Conservation (phyloP, 345 rosid genomes). For the Gossypium thurberi region DNA sequence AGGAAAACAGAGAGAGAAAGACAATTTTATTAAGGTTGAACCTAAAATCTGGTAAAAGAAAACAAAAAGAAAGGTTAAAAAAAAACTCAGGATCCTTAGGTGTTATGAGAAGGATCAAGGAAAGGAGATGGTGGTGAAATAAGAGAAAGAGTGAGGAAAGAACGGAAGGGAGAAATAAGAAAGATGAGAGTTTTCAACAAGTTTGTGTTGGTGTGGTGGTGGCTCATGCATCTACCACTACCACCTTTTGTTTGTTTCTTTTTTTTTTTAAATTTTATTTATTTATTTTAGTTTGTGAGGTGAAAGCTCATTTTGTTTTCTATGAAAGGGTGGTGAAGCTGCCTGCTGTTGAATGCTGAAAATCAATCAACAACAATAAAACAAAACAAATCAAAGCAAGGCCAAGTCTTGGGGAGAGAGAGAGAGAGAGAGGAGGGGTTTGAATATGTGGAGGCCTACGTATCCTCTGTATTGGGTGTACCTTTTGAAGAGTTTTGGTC, state of each 20-base stretch:
- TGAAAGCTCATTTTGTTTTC: constrained; percentile 3
- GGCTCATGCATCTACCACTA: constrained; percentile 60
- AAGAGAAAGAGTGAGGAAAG: no score
- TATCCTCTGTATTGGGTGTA: no score
- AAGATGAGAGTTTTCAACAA: constrained; percentile 6
- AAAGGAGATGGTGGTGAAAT: no score
- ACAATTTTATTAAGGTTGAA: background rate
- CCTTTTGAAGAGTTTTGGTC: no score
- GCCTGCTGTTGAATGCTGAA: constrained; percentile 1
- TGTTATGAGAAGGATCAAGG: no score
- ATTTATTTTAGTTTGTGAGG: background rate
- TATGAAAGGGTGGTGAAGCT: constrained; percentile 18
- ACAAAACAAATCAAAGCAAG: background rate
- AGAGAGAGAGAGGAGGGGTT: no score
- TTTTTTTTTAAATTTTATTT: background rate
- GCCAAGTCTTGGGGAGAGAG: no score
- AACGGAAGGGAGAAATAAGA: background rate
- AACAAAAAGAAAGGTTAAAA: background rate
- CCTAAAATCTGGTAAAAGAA: constrained; percentile 15
- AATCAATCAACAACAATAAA: background rate
- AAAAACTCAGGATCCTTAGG: no score
- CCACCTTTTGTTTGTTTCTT: constrained; percentile 50
- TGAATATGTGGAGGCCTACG: no score
- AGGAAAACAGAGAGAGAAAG: constrained; percentile 2
- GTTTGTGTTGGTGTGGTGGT: constrained; percentile 17